Conservation (phyloP, 2,329 filamentous ascomycete species). For the Microsporum ferrugineum region DNA sequence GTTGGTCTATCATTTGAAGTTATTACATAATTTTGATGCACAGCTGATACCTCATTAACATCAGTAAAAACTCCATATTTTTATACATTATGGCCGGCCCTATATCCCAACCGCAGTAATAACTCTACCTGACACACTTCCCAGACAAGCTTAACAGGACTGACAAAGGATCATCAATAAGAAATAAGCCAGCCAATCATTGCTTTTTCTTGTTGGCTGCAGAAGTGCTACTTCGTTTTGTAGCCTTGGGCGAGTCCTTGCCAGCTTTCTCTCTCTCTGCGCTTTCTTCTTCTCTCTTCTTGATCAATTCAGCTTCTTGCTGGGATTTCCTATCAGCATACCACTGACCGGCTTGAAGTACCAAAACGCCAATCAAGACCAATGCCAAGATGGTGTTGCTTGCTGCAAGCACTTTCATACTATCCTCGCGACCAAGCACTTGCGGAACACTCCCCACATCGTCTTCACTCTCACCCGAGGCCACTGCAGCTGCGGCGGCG, state of each 20-base stretch:
- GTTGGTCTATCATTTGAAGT: too few species aligned
- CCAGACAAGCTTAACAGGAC: not conserved
- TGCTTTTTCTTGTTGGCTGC: constrained; percentile 23
- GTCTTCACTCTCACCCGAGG: constrained; percentile 21
- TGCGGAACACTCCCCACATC: constrained; percentile 46
- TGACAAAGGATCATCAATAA: not conserved
- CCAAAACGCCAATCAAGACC: constrained; percentile 79
- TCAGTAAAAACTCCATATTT: not conserved
- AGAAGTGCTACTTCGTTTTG: constrained; percentile 17
- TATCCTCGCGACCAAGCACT: constrained; percentile 73
- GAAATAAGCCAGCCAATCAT: constrained; percentile 10
- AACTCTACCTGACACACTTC: not conserved
- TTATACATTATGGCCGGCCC: not conserved
- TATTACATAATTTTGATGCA: not conserved
- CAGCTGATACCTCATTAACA: not conserved
- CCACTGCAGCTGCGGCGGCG: not conserved
- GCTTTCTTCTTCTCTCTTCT: constrained; percentile 43
- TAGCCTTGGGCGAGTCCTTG: constrained; percentile 13
- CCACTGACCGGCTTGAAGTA: constrained; percentile 94
- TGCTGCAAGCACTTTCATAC: constrained; percentile 76
- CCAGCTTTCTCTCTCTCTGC: constrained; percentile 16
- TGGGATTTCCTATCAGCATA: constrained; percentile 91
- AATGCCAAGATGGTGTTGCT: constrained; percentile 94
- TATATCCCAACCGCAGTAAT: not conserved
- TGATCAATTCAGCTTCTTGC: constrained; percentile 61